Evolutionary conservation across 225 moss, liverwort and hornwort genomes (phyloP).

Genomic region (Sphagnum tenellum): DNA sequence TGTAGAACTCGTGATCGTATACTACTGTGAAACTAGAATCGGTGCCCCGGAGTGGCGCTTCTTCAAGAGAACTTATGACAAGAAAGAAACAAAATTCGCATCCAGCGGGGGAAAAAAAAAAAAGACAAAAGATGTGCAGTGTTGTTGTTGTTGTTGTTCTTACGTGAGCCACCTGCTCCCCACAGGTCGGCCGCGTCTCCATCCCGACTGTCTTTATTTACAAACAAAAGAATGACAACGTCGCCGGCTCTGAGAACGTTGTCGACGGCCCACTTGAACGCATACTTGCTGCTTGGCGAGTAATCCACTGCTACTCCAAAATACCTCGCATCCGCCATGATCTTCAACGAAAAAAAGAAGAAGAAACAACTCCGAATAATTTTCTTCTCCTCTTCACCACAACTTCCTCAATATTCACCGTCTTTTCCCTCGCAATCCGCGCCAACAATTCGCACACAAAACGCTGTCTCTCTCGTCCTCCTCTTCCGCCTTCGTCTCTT

Average conservation of each 20-base stretch:
- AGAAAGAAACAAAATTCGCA: background rate
- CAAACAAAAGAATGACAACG: constrained; percentile 45
- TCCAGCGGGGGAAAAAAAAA: background rate
- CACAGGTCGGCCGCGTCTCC: constrained; percentile 32
- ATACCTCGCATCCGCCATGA: constrained; percentile 28
- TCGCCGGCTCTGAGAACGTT: constrained; percentile 54
- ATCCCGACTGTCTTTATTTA: constrained; percentile 38
- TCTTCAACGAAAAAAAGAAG: no score
- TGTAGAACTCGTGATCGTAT: background rate
- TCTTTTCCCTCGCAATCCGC: background rate
- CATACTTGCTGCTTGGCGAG: constrained; percentile 55
- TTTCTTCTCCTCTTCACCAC: background rate
- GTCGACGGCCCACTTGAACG: constrained; percentile 53
- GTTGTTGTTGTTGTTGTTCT: background rate
- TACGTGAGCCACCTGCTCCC: constrained; percentile 50
- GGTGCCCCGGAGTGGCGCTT: background rate
- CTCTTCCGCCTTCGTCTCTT: background rate
- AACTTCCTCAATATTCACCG: background rate
- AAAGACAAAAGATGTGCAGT: background rate
- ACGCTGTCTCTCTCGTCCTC: background rate
- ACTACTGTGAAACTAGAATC: background rate
- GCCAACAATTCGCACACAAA: background rate
- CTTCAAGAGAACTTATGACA: background rate
- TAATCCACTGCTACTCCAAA: constrained; percentile 64
- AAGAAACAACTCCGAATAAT: no score